These are phyloP conservation scores for Paradendryphiella salina DNA, from an alignment of 2,329 filamentous ascomycete species.

Conservation along the genomic window DNA sequence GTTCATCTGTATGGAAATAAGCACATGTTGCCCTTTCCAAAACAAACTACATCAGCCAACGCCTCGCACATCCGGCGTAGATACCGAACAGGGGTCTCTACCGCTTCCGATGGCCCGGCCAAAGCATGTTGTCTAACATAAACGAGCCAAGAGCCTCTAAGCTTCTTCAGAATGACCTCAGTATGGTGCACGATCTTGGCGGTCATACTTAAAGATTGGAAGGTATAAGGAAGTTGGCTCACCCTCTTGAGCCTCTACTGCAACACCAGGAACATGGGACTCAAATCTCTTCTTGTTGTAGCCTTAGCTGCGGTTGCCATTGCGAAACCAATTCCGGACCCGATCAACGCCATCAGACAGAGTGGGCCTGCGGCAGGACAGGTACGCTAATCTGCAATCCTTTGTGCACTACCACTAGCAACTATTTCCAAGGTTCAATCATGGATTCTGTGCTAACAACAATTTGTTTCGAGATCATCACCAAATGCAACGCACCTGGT, in stretches of 20 bases:
- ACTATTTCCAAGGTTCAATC: neutral
- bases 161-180: slow-evolving; percentile 11
- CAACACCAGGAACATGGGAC: slow-evolving; percentile 23
- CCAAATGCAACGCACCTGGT: slow-evolving; percentile 35
- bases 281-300: slow-evolving; percentile 29
- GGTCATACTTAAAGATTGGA: slow-evolving; percentile 22
- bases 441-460: neutral
- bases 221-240: neutral
- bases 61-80: neutral
- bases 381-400: slow-evolving; percentile 2
- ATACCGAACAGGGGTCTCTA: neutral
- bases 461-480: slow-evolving; percentile 26
- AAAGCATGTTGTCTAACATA: slow-evolving; percentile 29
- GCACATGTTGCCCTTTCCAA: too few species aligned
- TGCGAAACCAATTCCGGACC: slow-evolving; percentile 31
- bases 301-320: slow-evolving; percentile 25
- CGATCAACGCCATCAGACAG: slow-evolving; percentile 33
- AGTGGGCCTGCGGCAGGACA: slow-evolving; percentile 35
- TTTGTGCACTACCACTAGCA: neutral
- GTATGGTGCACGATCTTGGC: slow-evolving; percentile 3
- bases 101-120: slow-evolving; percentile 21
- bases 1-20: too few species aligned
- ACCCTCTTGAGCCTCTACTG: neutral
- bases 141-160: slow-evolving; percentile 37
- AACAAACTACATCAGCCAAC: neutral